phyloP scores from a whole-genome alignment of 345 rosid genomes.

The Hevea brasiliensis region DNA sequence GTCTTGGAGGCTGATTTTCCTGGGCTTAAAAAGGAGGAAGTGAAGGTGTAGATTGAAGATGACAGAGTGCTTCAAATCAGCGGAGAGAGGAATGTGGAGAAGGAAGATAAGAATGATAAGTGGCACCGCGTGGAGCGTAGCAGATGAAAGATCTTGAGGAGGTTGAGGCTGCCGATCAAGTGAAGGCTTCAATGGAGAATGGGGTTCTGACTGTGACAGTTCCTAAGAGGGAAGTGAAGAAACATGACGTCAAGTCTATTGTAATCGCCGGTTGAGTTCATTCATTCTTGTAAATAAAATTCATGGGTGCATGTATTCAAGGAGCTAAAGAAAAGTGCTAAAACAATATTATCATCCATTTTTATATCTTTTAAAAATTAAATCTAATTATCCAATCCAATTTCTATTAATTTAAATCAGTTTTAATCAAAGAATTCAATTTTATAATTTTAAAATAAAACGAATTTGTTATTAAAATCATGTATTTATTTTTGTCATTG shows the following conservation, averaged over 20 bases:
- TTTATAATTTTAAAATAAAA: no score
- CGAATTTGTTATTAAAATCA: no score
- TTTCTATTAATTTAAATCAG: no score
- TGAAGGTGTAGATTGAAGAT: conserved; percentile 15
- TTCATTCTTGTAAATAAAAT: background rate
- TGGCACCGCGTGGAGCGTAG: conserved; percentile 10
- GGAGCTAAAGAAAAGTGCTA: no score
- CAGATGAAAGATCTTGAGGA: conserved; percentile 10
- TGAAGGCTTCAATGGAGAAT: conserved; percentile 12
- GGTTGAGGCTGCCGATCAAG: conserved; percentile 14
- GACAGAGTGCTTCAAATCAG: background rate
- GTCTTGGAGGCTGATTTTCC: conserved; percentile 20
- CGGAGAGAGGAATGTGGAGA: conserved; percentile 9
- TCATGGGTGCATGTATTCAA: no score
- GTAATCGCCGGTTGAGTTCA: conserved; percentile 5
- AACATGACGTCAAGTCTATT: conserved; percentile 18
- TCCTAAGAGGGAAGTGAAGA: conserved; percentile 7
- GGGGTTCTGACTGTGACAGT: conserved; percentile 18
- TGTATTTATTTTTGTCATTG: no score
- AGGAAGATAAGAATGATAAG: background rate
- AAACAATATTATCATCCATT: no score
- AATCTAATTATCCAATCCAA: no score
- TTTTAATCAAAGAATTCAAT: no score
- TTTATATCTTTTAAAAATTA: no score
- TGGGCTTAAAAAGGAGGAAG: conserved; percentile 17